Evolutionary conservation across 2,329 filamentous ascomycete genomes (phyloP).

Genomic region (Ceratocystis smalleyi): DNA sequence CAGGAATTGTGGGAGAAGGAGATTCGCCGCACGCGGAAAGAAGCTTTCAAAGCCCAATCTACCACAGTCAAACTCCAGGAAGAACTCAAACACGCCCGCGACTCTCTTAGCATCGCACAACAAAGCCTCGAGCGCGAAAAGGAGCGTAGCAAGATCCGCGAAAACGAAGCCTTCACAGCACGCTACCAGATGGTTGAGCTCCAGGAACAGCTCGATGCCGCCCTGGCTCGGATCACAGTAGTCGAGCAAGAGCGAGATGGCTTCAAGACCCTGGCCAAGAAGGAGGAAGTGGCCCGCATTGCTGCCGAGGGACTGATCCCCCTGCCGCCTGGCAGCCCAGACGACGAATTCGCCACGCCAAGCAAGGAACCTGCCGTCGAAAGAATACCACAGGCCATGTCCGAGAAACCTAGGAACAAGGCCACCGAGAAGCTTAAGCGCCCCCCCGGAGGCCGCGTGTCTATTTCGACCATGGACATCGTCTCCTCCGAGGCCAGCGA

Average conservation of each 20-base stretch:
- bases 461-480: slow-evolving; percentile 35
- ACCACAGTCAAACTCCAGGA: slow-evolving; percentile 55
- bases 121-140: slow-evolving; percentile 48
- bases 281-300: slow-evolving; percentile 57
- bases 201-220: slow-evolving; percentile 51
- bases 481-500: slow-evolving; percentile 40
- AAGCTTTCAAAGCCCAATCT: slow-evolving; percentile 61
- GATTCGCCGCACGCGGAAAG: slow-evolving; percentile 52
- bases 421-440: slow-evolving; percentile 20
- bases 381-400: slow-evolving; percentile 17
- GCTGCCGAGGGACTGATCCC: slow-evolving; percentile 57
- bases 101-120: slow-evolving; percentile 39
- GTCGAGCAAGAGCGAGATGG: slow-evolving; percentile 62
- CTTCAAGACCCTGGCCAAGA: slow-evolving; percentile 54
- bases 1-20: slow-evolving; percentile 60
- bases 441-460: slow-evolving; percentile 24
- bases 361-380: slow-evolving; percentile 27
- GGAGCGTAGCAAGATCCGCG: slow-evolving; percentile 42
- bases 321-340: slow-evolving; percentile 38
- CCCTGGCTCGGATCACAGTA: slow-evolving; percentile 46
- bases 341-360: slow-evolving; percentile 48
- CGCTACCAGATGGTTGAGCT: slow-evolving; percentile 49
- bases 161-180: slow-evolving; percentile 54
- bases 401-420: slow-evolving; percentile 19
- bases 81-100: slow-evolving; percentile 49